Evolutionary conservation across 257 asterid species (phyloP), one percentile per base, ranked within the genome.

Genomic region (Rauvolfia tetraphylla): DNA sequence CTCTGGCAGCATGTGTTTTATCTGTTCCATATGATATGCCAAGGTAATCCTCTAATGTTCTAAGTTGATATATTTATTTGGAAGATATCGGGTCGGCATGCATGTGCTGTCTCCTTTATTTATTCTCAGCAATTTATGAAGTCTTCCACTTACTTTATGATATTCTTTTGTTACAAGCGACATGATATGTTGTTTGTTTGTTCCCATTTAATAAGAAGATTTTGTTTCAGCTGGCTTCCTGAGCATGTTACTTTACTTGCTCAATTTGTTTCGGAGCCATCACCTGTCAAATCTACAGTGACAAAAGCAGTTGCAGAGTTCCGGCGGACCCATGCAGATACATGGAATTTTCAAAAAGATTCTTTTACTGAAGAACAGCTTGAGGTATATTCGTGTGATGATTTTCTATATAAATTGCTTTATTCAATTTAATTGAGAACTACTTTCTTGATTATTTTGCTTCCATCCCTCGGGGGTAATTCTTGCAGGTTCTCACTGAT

Each of bases 11-110:
- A 68, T 93, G 98, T 33, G 93, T 95, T 48, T 86, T 95, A 58
- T 95, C 98, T 38, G 95, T 90, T 83, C 98, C 99, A 54, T 95
- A 95, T 76, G 99, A 95, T 83, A 93, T 95, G 95, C 98, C 99
- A 76, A 89, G 99, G 99, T 91, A 72, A 22, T 38, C 31, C 29
- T 67, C 51, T 22, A 29, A 20, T 38, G 42, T 31, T 31, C 34
- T 38, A 29, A 42, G 58, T 59, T 41, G 33, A 27, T 29, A 27
- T 29, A 36, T 15, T 39, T 57, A 4, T 10, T 54, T 39, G 39
- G 68, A 38, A 7, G n/a, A 58, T 38, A 12, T 39, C 68, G 56
- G 20, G 38, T 38, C 36, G 23, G 49, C 36, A 53, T 23, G 39
- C 29, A 10, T 4, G 39, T 53, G 27, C 9, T 18, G 48, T 23